These are phyloP conservation scores for Hemisphaericaspora nanyangensis DNA, from an alignment of 805 yeast species.

Conservation along the genomic window DNA sequence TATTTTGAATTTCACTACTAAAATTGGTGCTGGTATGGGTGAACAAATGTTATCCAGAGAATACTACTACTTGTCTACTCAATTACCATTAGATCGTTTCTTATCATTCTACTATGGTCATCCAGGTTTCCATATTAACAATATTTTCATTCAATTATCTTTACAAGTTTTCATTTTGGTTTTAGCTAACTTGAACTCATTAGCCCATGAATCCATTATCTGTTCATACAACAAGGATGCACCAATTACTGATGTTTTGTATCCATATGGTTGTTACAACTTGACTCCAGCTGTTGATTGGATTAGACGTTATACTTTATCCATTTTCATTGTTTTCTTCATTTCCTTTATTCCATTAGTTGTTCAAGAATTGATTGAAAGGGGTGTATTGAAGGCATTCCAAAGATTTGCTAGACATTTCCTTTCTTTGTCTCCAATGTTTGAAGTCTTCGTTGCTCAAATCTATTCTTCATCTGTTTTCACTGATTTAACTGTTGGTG, in stretches of 20 bases:
- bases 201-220: slow-evolving; percentile 56
- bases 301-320: slow-evolving; percentile 68
- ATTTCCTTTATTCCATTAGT: slow-evolving; percentile 72
- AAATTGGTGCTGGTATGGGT: slow-evolving; percentile 90
- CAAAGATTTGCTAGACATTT: slow-evolving; percentile 64
- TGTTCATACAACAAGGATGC: slow-evolving; percentile 57
- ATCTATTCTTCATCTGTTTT: slow-evolving; percentile 68
- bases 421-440: slow-evolving; percentile 67
- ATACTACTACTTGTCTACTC: slow-evolving; percentile 74
- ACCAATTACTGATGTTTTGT: slow-evolving; percentile 59
- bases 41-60: slow-evolving; percentile 83
- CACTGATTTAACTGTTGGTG: slow-evolving; percentile 70
- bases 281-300: slow-evolving; percentile 69
- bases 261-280: slow-evolving; percentile 69
- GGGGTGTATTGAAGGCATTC: slow-evolving; percentile 69
- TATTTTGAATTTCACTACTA: slow-evolving; percentile 75
- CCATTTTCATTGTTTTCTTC: slow-evolving; percentile 70
- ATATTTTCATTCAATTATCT: slow-evolving; percentile 68
- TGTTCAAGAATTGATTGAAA: slow-evolving; percentile 73
- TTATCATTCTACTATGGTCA: slow-evolving; percentile 80
- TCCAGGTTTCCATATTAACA: slow-evolving; percentile 82
- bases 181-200: slow-evolving; percentile 57
- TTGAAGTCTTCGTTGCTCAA: slow-evolving; percentile 76
- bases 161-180: slow-evolving; percentile 54
- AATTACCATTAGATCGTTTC: slow-evolving; percentile 73